Evolutionary conservation across 306 rosid species (phyloP).

Genomic region (Ormosia semicastrata): DNA sequence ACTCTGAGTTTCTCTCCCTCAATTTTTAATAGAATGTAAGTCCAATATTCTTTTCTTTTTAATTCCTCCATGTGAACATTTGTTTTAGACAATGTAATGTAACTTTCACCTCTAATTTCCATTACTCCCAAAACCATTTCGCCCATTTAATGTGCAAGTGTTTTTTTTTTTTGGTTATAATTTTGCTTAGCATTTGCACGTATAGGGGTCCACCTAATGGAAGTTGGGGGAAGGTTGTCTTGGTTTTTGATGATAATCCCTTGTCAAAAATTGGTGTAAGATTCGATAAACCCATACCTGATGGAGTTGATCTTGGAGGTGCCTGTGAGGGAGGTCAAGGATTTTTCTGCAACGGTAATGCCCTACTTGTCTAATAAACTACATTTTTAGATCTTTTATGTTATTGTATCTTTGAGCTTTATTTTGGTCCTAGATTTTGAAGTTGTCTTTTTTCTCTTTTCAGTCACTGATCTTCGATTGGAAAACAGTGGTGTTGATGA

Average conservation of each 20-base stretch:
- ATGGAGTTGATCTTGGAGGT: slow-evolving; percentile 99
- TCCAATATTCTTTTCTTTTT: background rate
- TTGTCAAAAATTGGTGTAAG: slow-evolving; percentile 85
- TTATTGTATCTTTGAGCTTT: slow-evolving; percentile 2
- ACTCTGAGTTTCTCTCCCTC: background rate
- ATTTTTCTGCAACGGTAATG: slow-evolving; percentile 85
- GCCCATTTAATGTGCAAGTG: background rate
- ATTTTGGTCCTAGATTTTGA: slow-evolving; percentile 24
- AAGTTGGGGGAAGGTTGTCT: slow-evolving; percentile 79
- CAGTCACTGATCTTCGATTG: slow-evolving; percentile 86
- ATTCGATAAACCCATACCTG: slow-evolving; percentile 82
- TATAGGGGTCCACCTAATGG: slow-evolving; percentile 85
- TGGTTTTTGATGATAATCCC: slow-evolving; percentile 87
- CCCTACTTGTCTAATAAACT: background rate
- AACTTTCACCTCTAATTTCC: background rate
- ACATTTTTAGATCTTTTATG: slow-evolving; percentile 2
- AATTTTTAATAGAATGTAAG: background rate
- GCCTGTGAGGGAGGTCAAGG: slow-evolving; percentile 79
- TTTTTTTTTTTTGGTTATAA: slow-evolving; percentile 3
- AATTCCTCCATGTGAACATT: background rate
- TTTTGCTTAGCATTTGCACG: slow-evolving; percentile 15
- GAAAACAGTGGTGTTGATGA: slow-evolving; percentile 77
- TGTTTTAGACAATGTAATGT: background rate
- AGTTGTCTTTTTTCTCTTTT: slow-evolving; percentile 22
- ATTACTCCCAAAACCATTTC: background rate